phyloP scores from a whole-genome alignment of 192 early-diverging fungal genomes.

The Coemansia sp. region DNA sequence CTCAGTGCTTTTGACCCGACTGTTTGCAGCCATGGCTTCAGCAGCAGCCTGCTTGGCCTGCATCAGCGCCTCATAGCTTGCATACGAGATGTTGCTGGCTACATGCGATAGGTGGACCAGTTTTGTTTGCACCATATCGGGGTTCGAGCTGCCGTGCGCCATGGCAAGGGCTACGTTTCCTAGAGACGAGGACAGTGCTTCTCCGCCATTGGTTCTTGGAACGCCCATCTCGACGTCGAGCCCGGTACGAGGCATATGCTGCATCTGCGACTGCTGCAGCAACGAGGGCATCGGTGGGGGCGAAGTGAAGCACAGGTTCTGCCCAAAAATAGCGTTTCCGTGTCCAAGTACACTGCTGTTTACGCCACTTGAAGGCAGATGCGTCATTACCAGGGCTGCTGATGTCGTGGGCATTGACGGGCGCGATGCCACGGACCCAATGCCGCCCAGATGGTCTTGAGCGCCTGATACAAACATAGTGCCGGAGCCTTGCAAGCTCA shows the following conservation, averaged over 20 bases:
- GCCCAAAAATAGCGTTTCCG: conserved; percentile 8
- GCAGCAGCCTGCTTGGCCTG: conserved; percentile 24
- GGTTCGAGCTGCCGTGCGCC: conserved; percentile 18
- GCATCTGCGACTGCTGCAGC: conserved; percentile 11
- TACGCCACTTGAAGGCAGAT: not conserved
- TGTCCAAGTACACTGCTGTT: conserved; percentile 1
- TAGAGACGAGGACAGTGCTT: conserved; percentile 36
- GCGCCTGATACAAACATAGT: conserved; percentile 1
- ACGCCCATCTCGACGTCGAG: not conserved
- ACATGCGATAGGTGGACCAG: conserved; percentile 40
- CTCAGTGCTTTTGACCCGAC: not conserved
- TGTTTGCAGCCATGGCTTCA: conserved; percentile 11
- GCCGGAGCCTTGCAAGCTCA: conserved; percentile 9
- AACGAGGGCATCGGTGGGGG: conserved; percentile 33
- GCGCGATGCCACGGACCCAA: not conserved
- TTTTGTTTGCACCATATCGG: conserved; percentile 27
- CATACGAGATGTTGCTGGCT: conserved; percentile 22
- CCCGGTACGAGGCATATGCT: not conserved
- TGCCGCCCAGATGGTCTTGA: not conserved
- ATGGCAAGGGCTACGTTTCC: conserved; percentile 45
- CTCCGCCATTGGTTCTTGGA: conserved; percentile 2
- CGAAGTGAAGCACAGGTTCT: conserved; percentile 19
- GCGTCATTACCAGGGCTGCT: not conserved
- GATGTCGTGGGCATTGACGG: not conserved
- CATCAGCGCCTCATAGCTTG: conserved; percentile 20